Percentiles rank a stretch among this genome's conserved stretches.
phyloP scores from a whole-genome alignment of 2,329 filamentous ascomycete genomes.

The Aureobasidium mangrovei region DNA sequence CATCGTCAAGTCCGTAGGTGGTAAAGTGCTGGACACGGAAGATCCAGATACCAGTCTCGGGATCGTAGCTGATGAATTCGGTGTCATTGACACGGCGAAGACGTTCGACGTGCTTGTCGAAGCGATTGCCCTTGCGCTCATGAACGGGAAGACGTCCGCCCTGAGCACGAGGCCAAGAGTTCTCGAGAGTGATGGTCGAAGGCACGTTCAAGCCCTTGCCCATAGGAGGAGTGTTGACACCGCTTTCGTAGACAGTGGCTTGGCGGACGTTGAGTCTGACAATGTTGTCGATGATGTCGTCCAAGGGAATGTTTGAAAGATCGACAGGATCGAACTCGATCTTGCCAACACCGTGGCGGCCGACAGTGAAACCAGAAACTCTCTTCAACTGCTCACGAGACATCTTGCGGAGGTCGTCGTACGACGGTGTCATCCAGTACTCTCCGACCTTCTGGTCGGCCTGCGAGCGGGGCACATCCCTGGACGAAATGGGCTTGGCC shows the following conservation, averaged over 20 bases:
- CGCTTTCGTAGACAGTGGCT: slow-evolving; percentile 76
- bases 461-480: slow-evolving; percentile 11
- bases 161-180: slow-evolving; percentile 77
- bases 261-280: slow-evolving; percentile 68
- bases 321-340: slow-evolving; percentile 82
- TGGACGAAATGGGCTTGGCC: not conserved
- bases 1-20: slow-evolving; percentile 79
- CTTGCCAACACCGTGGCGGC: slow-evolving; percentile 69
- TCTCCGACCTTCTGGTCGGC: slow-evolving; percentile 52
- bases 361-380: slow-evolving; percentile 68
- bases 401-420: slow-evolving; percentile 69
- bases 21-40: slow-evolving; percentile 97
- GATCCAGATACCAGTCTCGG: slow-evolving; percentile 73
- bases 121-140: slow-evolving; percentile 55
- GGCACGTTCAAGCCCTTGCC: slow-evolving; percentile 91
- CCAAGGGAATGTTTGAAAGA: slow-evolving; percentile 66
- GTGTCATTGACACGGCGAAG: slow-evolving; percentile 74
- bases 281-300: slow-evolving; percentile 69
- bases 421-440: slow-evolving; percentile 79
- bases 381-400: slow-evolving; percentile 68
- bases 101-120: slow-evolving; percentile 74
- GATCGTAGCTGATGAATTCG: slow-evolving; percentile 71
- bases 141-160: slow-evolving; percentile 48
- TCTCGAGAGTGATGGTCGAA: slow-evolving; percentile 76
- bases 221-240: slow-evolving; percentile 67